phyloP scores from a whole-genome alignment of 768 basidiomycete species.

The Termitomyces sp. region DNA sequence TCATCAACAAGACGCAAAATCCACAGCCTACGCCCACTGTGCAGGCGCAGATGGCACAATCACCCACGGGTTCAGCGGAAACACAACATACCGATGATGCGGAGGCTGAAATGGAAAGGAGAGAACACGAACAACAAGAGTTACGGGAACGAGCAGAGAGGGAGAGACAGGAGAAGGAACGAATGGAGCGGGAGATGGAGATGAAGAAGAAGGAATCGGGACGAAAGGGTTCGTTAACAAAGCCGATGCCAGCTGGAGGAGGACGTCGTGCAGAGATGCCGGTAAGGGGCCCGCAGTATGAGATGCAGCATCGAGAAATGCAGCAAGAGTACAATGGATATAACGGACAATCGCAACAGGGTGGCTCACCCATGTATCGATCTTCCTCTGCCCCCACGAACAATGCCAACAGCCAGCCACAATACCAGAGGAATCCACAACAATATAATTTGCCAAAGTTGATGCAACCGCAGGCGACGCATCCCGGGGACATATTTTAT shows the following conservation, averaged over 20 bases:
- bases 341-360: slow-evolving; percentile 30
- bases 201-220: slow-evolving; percentile 53
- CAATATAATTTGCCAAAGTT: slow-evolving; percentile 18
- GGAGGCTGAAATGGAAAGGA: slow-evolving; percentile 34
- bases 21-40: slow-evolving; percentile 32
- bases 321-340: slow-evolving; percentile 76
- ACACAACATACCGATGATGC: slow-evolving; percentile 29
- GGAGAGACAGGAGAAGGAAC: slow-evolving; percentile 38
- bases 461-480: slow-evolving; percentile 23
- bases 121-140: slow-evolving; percentile 28
- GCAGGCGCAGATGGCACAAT: slow-evolving; percentile 20
- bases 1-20: slow-evolving; percentile 88
- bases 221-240: slow-evolving; percentile 61
- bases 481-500: slow-evolving; percentile 30
- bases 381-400: slow-evolving; percentile 19
- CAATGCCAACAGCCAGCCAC: slow-evolving; percentile 21
- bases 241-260: slow-evolving; percentile 41
- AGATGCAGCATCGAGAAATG: slow-evolving; percentile 91
- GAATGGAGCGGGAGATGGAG: slow-evolving; percentile 41
- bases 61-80: slow-evolving; percentile 23
- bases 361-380: slow-evolving; percentile 17
- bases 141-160: slow-evolving; percentile 40
- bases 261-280: slow-evolving; percentile 80
- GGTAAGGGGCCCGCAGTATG: slow-evolving; percentile 85
- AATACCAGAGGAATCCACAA: slow-evolving; percentile 25